These are phyloP conservation scores for Auriscalpium vulgare DNA, from an alignment of 768 basidiomycete genomes.

Conservation along the genomic window DNA sequence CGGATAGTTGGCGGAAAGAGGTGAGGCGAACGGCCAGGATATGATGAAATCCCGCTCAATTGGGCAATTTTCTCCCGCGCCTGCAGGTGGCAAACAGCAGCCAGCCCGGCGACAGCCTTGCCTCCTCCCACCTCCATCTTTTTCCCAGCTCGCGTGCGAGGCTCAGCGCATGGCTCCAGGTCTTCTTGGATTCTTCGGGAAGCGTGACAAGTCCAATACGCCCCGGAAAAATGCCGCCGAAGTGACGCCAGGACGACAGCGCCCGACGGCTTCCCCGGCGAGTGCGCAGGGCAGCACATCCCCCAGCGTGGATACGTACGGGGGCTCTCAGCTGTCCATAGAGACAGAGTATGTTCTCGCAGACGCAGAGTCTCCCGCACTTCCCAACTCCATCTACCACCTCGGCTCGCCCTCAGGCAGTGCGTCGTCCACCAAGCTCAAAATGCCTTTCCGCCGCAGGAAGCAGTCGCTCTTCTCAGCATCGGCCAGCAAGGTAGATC, in stretches of 20 bases:
- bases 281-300: slow-evolving; percentile 1
- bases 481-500: slow-evolving; percentile 18
- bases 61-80: too few relatives aligned
- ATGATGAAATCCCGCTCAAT: too few relatives aligned
- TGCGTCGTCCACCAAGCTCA: slow-evolving; percentile 37
- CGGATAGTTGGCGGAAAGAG: too few relatives aligned
- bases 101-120: background rate
- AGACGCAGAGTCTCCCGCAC: slow-evolving; percentile 8
- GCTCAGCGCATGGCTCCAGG: slow-evolving; percentile 5
- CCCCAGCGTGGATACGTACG: slow-evolving; percentile 4
- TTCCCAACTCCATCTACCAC: background rate
- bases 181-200: slow-evolving; percentile 9
- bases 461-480: slow-evolving; percentile 16
- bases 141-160: background rate
- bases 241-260: background rate
- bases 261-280: background rate
- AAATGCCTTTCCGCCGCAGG: slow-evolving; percentile 36
- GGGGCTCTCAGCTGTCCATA: slow-evolving; percentile 7
- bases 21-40: too few relatives aligned
- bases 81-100: too few relatives aligned
- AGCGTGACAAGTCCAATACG: slow-evolving; percentile 4
- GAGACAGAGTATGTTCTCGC: slow-evolving; percentile 14
- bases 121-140: background rate
- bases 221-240: background rate
- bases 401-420: slow-evolving; percentile 10